Conservation (phyloP, 1,284 basidiomycete genomes). For the Cutaneotrichosporon sp. region DNA sequence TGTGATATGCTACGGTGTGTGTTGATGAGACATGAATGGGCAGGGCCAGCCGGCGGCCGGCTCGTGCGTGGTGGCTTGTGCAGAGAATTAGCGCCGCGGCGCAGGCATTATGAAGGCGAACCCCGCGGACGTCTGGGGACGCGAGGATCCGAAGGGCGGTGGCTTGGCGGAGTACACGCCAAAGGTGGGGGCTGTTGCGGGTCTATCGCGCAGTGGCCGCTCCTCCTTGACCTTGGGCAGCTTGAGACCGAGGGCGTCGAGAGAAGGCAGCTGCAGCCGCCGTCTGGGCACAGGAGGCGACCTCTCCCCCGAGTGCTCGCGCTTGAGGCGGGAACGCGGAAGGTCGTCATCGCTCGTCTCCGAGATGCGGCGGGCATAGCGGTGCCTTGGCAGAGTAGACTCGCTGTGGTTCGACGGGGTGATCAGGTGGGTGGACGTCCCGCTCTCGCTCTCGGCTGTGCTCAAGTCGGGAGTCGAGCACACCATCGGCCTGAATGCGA, state of each 20-base stretch:
- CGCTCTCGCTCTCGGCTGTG: background rate
- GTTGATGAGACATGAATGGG: background rate
- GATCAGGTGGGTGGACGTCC: background rate
- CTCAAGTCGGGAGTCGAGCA: background rate
- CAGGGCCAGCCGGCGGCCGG: background rate
- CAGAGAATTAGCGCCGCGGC: background rate
- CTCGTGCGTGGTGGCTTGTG: background rate
- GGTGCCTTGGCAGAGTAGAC: background rate
- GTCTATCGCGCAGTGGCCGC: slow-evolving; percentile 22
- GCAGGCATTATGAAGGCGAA: slow-evolving; percentile 7
- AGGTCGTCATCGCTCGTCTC: slow-evolving; percentile 4
- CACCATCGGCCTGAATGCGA: background rate
- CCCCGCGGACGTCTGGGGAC: background rate
- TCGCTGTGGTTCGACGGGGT: background rate
- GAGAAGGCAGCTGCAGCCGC: slow-evolving; percentile 31
- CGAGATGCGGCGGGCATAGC: slow-evolving; percentile 1
- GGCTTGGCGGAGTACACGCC: slow-evolving; percentile 8
- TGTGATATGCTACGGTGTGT: slow-evolving; percentile 1
- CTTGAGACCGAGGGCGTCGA: slow-evolving; percentile 42
- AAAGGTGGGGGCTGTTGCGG: slow-evolving; percentile 33
- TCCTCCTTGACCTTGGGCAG: slow-evolving; percentile 30
- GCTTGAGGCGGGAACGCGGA: slow-evolving; percentile 1
- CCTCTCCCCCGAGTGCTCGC: background rate
- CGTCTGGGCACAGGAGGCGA: background rate
- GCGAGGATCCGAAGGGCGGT: background rate